Conservation (phyloP, 768 basidiomycete species). For the Mycena maculata region DNA sequence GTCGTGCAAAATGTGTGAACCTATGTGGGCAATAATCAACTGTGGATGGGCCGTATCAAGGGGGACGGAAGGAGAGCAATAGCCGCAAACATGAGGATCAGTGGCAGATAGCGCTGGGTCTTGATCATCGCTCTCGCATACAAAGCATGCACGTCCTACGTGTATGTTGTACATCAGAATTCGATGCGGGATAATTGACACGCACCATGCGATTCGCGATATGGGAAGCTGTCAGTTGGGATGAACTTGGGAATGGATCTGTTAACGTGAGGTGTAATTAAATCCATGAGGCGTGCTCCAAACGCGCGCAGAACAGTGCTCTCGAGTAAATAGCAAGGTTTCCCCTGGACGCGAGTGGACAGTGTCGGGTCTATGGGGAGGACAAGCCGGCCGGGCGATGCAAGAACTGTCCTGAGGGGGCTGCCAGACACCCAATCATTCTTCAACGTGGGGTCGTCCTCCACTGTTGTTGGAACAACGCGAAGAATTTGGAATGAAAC, state of each 20-base stretch:
- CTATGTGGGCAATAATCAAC: slow-evolving; percentile 42
- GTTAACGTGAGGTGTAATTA: slow-evolving; percentile 26
- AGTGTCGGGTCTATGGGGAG: slow-evolving; percentile 41
- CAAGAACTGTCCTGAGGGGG: neutral
- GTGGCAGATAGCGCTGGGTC: neutral
- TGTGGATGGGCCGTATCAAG: slow-evolving; percentile 33
- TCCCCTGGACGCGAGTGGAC: slow-evolving; percentile 11
- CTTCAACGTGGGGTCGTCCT: slow-evolving; percentile 33
- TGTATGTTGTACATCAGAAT: no score
- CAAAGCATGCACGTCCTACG: slow-evolving; percentile 6
- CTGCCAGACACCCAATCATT: slow-evolving; percentile 43
- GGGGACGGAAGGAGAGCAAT: neutral
- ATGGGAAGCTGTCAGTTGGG: neutral
- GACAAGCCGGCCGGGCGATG: slow-evolving; percentile 36
- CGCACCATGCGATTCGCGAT: neutral
- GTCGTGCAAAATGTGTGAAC: slow-evolving; percentile 43
- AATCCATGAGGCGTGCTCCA: slow-evolving; percentile 34
- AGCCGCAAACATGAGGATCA: neutral
- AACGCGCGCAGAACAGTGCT: slow-evolving; percentile 38
- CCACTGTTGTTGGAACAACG: slow-evolving; percentile 32
- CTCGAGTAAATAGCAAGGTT: slow-evolving; percentile 40
- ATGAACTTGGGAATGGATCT: neutral
- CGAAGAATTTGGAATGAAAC: slow-evolving; percentile 41
- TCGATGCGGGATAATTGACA: neutral
- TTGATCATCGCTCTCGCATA: slow-evolving; percentile 5